Base-by-base conservation (phyloP, 345 rosid genomes). In the Eucalyptus pauciflora region DNA sequence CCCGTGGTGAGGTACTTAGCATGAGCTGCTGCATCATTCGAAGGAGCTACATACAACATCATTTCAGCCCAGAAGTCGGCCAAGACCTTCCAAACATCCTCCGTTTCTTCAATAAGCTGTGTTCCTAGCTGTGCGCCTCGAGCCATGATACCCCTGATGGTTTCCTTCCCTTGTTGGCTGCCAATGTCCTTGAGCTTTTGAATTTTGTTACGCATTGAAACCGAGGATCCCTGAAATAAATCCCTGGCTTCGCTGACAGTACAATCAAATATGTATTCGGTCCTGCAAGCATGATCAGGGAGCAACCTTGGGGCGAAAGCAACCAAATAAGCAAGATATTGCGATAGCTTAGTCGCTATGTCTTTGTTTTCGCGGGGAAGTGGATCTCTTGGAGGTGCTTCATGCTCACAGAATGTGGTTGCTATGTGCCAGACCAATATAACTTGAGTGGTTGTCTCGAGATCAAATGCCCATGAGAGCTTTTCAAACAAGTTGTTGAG, bases 401-500 rank as follows among this genome's bases (percentile, higher is more conserved):
- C 18, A 31, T 76, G 7, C 33, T 13, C 45, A n/a, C 83, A 76
- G 83, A 76, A 76, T 1, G 43, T 31, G 43, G 83, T 76, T 50
- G 52, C 1, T 50, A 50, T 50, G 52, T 50, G 52, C 52, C 52
- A 50, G 18, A 50, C 52, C 52, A 85, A 0, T 5, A 85, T 41
- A 29, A 85, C 86, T 0, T 48, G 86, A 85, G 54, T 12, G 0
- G 37, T 48, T 37, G 37, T 37, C 37, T 37, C 37, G 37, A 37
- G 37, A 37, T 37, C 37, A 37, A 37, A 37, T 37, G 54, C 86
- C 86, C 54, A 48, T 8, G 2, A 20, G n/a, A 85, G 1, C 48
- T 46, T 4, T 0, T 31, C 83, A 3, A 0, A 49, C 46, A 43
- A 27, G 48, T 27, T 0, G 14, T 49, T 43, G 15, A 0, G 1